These are phyloP conservation scores for Flammula alnicola DNA, from an alignment of 1,284 basidiomycete species.

Conservation along the genomic window DNA sequence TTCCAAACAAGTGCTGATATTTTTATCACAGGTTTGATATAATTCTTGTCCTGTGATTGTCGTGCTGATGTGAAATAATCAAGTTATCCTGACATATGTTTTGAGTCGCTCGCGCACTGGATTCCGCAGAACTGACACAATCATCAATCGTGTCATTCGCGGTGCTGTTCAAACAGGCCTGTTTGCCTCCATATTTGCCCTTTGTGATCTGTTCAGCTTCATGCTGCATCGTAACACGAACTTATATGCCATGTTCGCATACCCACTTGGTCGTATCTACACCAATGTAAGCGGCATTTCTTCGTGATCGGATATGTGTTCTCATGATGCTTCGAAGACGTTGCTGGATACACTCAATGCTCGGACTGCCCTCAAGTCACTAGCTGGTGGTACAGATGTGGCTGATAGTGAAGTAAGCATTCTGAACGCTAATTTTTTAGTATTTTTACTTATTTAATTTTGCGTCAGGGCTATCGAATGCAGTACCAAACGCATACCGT, in stretches of 20 bases:
- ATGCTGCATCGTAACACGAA: constrained; percentile 41
- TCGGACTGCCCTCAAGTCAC: constrained; percentile 36
- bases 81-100: constrained; percentile 38
- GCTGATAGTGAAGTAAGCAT: background rate
- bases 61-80: background rate
- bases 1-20: constrained; percentile 45
- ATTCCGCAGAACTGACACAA: constrained; percentile 47
- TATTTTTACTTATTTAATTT: background rate
- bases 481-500: constrained; percentile 35
- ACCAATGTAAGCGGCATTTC: constrained; percentile 39
- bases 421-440: background rate
- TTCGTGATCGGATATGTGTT: background rate
- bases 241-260: constrained; percentile 49
- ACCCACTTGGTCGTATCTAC: constrained; percentile 49
- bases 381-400: constrained; percentile 14
- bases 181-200: constrained; percentile 48
- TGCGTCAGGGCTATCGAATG: constrained; percentile 34
- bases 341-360: constrained; percentile 45
- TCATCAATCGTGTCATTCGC: constrained; percentile 50
- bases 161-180: constrained; percentile 52
- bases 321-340: constrained; percentile 31
- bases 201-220: constrained; percentile 48
- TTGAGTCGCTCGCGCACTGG: constrained; percentile 47
- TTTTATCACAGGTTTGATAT: constrained; percentile 41
- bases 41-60: background rate